Evolutionary conservation across 1,284 basidiomycete species (phyloP), one percentile per base, ranked within the genome.

Genomic region (Cutaneotrichosporon dermatis): DNA sequence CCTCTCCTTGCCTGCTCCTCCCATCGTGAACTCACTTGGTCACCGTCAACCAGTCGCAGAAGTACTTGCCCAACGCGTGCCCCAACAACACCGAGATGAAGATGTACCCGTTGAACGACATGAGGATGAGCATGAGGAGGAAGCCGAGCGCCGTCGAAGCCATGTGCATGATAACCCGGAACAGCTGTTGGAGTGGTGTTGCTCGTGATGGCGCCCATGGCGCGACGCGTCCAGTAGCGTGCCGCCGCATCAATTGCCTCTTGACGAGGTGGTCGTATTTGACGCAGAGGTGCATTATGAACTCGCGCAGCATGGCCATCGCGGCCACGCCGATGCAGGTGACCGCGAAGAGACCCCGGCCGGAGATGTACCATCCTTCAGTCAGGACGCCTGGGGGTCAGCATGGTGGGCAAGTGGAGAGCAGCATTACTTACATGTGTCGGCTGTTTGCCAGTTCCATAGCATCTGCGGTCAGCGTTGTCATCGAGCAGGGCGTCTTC

Each of bases 401-500:
- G 25, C 25, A 25, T 25, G 25, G 25, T 25, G 25, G 25, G 25
- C 25, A 25, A 25, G 25, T 25, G 25, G 25, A 25, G 25, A 25
- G 25, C 25, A 25, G 25, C 25, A 25, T 25, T 25, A 25, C 25
- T 25, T 25, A 25, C 69, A 72, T 4, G 69, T 50, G 57, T 69
- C 62, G 33, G 69, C 51, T 3, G 66, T 63, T 33, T 60, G 57
- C 70, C 70, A 72, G 55, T 72, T 72, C 70, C 70, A 72, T 1
- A 70, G 52, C 70, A 72, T 72, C 67, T 68, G 43, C 5, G n/a
- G n/a, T 16, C 43, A 44, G n/a, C n/a, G 43, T 25, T 25, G 25
- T 25, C 25, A 25, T 25, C 25, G 25, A 25, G 25, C 25, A 25
- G 25, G 25, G 25, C 25, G 25, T 25, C 25, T 25, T 25, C 25